Conservation (phyloP, 1,139 yeast genomes). For the Hanseniaspora gamundiae region DNA sequence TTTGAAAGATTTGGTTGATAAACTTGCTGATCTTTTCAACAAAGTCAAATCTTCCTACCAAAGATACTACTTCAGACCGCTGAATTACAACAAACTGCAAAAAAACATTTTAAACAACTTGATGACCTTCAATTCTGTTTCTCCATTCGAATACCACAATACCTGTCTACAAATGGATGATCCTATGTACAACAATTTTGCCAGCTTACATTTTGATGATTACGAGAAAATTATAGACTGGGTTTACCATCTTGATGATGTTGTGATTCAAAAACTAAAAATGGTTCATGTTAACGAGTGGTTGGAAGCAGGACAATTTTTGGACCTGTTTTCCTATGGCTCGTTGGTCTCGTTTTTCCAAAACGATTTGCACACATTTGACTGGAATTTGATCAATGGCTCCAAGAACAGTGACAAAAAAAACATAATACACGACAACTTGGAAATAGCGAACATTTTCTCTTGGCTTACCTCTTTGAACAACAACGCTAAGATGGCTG, state of each 20-base stretch:
- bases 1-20: conserved; percentile 27
- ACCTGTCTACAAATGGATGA: conserved; percentile 11
- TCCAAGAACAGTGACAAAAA: conserved; percentile 13
- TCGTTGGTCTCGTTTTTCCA: conserved; percentile 46
- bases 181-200: conserved; percentile 14
- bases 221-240: conserved; percentile 23
- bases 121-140: conserved; percentile 12
- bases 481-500: conserved; percentile 26
- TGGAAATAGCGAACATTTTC: conserved; percentile 59
- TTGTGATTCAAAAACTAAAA: conserved; percentile 47
- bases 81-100: conserved; percentile 25
- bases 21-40: conserved; percentile 48
- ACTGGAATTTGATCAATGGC: conserved; percentile 13
- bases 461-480: conserved; percentile 49
- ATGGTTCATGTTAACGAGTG: conserved; percentile 64
- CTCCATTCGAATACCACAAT: conserved; percentile 8
- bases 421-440: conserved; percentile 36
- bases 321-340: conserved; percentile 53
- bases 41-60: conserved; percentile 63
- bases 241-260: conserved; percentile 50
- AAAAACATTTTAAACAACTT: conserved; percentile 14
- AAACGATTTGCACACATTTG: conserved; percentile 25
- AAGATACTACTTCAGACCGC: conserved; percentile 69
- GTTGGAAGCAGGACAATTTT: conserved; percentile 60
- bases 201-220: conserved; percentile 35